Evolutionary conservation across 257 asterid species (phyloP), one percentile per base, ranked within the genome.

Genomic region (Fraxinus quadrangulata): DNA sequence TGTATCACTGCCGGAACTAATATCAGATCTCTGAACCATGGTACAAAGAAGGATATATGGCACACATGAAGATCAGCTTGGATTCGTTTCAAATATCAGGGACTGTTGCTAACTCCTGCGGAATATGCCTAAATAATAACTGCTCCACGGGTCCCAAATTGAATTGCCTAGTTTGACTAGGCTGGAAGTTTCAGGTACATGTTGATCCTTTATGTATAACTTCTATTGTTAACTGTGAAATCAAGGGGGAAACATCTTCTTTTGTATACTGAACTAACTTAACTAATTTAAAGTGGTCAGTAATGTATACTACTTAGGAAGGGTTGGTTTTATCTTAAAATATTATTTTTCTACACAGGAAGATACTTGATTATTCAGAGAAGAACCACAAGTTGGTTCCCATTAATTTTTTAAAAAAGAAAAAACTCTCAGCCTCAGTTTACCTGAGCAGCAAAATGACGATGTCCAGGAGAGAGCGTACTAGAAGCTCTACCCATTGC

Each of bases 401-500:
- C 6, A 4, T 47, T 19, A 33, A 67, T 3, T 67, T 28, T 67
- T 70, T 10, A 31, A 45, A 45, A 49, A 49, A 49, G 23, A 54
- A 47, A 28, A 40, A 28, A 1, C 19, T 19, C 34, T 54, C 49
- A 33, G 11, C 17, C 71, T 61, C 72, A 65, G 65, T 26, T 71
- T 79, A 89, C 93, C 86, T 85, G 89, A 54, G 89, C 81, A 66
- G 93, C 82, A 85, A 89, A 77, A 84, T 89, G 89, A 75, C 75
- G 84, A 78, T 89, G 93, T 70, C 93, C 91, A 36, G 93, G 93
- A 77, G 93, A 89, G 33, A 89, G 77, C 0, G 90, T 87, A 81
- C 93, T 89, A 56, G 93, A 89, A 78, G 91, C 88, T 81, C 91
- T 81, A 42, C 93, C 93, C 86, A 89, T 89, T 70, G 91, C 91